These are phyloP conservation scores for Pyrenophora tritici-repentis DNA, from an alignment of 2,329 filamentous ascomycete genomes.

Conservation along the genomic window DNA sequence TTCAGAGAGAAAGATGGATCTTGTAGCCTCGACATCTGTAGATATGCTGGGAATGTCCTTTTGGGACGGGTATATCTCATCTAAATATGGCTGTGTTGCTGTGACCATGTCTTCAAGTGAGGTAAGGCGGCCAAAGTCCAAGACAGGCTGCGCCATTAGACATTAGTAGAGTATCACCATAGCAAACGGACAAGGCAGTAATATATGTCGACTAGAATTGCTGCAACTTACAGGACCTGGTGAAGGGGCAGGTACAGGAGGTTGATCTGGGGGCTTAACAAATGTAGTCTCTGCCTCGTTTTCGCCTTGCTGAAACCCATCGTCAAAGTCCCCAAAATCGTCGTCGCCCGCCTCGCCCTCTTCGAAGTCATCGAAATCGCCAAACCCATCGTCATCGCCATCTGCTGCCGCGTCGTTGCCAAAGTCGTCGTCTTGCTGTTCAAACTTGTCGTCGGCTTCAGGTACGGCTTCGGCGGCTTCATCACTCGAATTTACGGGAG, in stretches of 20 bases:
- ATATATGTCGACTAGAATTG: constrained; percentile 40
- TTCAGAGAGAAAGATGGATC: constrained; percentile 69
- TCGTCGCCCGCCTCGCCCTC: constrained; percentile 52
- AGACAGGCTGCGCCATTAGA: constrained; percentile 60
- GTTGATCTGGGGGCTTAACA: constrained; percentile 46
- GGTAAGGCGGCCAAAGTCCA: constrained; percentile 68
- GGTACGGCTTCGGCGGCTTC: constrained; percentile 13
- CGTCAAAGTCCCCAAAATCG: constrained; percentile 60
- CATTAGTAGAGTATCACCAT: constrained; percentile 40
- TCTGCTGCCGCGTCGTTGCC: constrained; percentile 32
- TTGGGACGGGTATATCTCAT: constrained; percentile 59
- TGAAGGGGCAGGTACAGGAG: constrained; percentile 49
- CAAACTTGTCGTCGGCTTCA: constrained; percentile 13
- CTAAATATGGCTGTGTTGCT: constrained; percentile 68
- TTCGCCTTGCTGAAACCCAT: constrained; percentile 50
- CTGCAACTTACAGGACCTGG: constrained; percentile 56
- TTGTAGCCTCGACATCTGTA: constrained; percentile 29
- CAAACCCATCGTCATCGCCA: constrained; percentile 50
- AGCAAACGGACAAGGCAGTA: constrained; percentile 40
- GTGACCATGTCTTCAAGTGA: constrained; percentile 62
- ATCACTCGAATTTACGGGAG: constrained; percentile 50
- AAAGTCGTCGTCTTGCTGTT: constrained; percentile 14
- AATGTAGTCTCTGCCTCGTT: constrained; percentile 47
- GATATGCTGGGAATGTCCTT: constrained; percentile 52
- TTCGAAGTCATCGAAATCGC: constrained; percentile 69